Conservation (phyloP, 2,329 filamentous ascomycete species). For the Myotisia sp. region DNA sequence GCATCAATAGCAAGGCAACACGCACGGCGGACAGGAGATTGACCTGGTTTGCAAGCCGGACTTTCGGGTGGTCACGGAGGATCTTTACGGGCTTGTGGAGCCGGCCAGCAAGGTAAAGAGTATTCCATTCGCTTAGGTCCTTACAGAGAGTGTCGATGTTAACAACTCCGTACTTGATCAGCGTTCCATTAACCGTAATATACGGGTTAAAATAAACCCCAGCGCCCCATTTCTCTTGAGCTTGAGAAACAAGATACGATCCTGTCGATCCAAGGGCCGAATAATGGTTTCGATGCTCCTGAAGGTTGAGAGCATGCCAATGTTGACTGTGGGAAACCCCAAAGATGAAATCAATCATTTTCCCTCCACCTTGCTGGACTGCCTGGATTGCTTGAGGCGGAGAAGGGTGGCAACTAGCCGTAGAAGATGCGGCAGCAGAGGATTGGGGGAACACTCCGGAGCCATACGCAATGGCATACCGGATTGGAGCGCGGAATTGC, state of each 20-base stretch:
- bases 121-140: slow-evolving; percentile 84
- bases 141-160: slow-evolving; percentile 78
- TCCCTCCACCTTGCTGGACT: slow-evolving; percentile 73
- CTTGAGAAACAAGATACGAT: slow-evolving; percentile 66
- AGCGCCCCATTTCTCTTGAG: slow-evolving; percentile 79
- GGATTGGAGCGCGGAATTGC: slow-evolving; percentile 82
- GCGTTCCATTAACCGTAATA: slow-evolving; percentile 80
- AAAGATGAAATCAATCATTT: slow-evolving; percentile 98
- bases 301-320: slow-evolving; percentile 86
- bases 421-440: slow-evolving; percentile 31
- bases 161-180: slow-evolving; percentile 97
- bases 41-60: slow-evolving; percentile 87
- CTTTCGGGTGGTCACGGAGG: slow-evolving; percentile 77
- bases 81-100: slow-evolving; percentile 98
- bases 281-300: slow-evolving; percentile 69
- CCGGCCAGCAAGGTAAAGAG: slow-evolving; percentile 86
- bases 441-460: slow-evolving; percentile 87
- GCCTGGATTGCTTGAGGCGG: slow-evolving; percentile 67
- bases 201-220: slow-evolving; percentile 98
- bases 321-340: slow-evolving; percentile 89
- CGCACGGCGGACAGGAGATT: slow-evolving; percentile 87
- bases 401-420: slow-evolving; percentile 55
- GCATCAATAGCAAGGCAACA: slow-evolving; percentile 74
- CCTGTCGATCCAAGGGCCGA: slow-evolving; percentile 70
- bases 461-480: slow-evolving; percentile 94